These are phyloP conservation scores for Hyaloscypha variabilis DNA, from an alignment of 495 filamentous ascomycete species.

Conservation along the genomic window DNA sequence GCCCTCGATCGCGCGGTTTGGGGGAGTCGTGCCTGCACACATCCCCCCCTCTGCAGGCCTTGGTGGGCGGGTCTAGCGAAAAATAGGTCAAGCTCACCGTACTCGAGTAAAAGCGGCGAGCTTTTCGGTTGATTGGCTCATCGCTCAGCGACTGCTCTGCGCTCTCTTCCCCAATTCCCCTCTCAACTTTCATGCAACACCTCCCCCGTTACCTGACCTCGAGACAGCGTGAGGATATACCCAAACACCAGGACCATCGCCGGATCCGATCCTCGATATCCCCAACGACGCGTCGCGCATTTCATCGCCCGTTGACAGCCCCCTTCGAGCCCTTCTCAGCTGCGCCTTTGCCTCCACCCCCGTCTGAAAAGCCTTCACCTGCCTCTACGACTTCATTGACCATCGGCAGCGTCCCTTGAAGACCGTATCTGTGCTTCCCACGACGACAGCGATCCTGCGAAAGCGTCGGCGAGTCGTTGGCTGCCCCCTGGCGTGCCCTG, in stretches of 20 bases:
- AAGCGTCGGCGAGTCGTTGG: background rate
- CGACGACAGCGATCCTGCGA: background rate
- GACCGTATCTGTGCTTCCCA: background rate
- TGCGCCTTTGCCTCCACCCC: conserved; percentile 20
- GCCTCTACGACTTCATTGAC: background rate
- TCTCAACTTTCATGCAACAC: conserved; percentile 12
- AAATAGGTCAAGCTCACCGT: too few species aligned
- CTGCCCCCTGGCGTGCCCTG: background rate
- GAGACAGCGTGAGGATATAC: conserved; percentile 6
- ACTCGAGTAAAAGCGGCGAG: too few species aligned
- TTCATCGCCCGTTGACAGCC: background rate
- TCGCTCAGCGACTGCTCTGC: too few species aligned
- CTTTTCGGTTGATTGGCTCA: too few species aligned
- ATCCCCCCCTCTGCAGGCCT: too few species aligned
- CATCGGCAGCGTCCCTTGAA: conserved; percentile 3
- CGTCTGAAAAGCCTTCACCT: conserved; percentile 24
- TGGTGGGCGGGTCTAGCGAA: too few species aligned
- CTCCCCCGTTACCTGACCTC: background rate
- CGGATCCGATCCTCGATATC: conserved; percentile 13
- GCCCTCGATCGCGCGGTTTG: too few species aligned
- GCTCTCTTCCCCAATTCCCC: background rate
- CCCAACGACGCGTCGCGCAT: conserved; percentile 15
- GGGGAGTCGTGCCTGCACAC: too few species aligned
- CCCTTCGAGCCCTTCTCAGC: conserved; percentile 4
- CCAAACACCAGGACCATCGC: background rate